Evolutionary conservation across 306 rosid genomes (phyloP).

Genomic region (Malus sieversii): DNA sequence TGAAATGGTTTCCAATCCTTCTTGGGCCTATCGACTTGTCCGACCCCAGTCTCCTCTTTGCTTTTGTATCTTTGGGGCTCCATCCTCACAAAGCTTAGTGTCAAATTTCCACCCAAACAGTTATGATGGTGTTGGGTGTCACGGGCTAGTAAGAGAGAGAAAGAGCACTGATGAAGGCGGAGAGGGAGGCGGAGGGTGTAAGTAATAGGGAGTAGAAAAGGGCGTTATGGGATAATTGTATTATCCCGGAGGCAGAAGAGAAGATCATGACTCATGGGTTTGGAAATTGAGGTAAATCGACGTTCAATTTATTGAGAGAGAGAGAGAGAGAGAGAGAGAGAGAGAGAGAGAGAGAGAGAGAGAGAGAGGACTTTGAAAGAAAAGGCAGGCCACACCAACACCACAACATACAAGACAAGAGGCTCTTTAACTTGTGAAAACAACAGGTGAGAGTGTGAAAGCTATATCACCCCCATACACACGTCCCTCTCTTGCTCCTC

Average conservation of each 20-base stretch:
- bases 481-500: constrained; percentile 98
- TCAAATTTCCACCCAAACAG: not conserved
- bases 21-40: no score
- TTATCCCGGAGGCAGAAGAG: constrained; percentile 28
- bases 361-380: not conserved
- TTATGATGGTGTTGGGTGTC: constrained; percentile 31
- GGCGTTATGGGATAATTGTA: not conserved
- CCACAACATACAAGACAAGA: constrained; percentile 49
- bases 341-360: not conserved
- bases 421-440: constrained; percentile 62
- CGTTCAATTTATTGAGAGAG: no score
- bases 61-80: no score
- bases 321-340: not conserved
- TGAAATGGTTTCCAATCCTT: no score
- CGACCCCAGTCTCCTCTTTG: no score
- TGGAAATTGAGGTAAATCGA: constrained; percentile 49
- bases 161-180: constrained; percentile 37
- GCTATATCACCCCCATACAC: constrained; percentile 98
- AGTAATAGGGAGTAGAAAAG: not conserved
- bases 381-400: not conserved
- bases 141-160: constrained; percentile 11
- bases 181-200: constrained; percentile 5
- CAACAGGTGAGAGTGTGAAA: constrained; percentile 83
- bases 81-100: no score
- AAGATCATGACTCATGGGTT: constrained; percentile 22